phyloP scores from a whole-genome alignment of 2,329 filamentous ascomycete species.

The Fusarium armeniacum region DNA sequence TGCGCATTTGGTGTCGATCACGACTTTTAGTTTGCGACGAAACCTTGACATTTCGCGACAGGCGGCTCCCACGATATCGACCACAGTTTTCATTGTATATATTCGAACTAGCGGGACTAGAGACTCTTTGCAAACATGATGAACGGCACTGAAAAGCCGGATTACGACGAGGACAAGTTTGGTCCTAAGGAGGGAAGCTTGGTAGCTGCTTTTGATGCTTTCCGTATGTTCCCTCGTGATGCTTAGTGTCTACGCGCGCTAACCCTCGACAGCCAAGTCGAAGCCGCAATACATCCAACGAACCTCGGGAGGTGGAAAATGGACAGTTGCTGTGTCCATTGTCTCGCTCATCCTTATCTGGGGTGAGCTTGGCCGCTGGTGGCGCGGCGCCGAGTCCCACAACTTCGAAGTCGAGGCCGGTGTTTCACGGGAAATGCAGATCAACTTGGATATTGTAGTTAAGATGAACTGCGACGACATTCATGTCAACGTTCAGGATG shows the following conservation, averaged over 20 bases:
- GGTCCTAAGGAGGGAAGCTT: constrained; percentile 75
- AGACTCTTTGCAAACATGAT: constrained; percentile 60
- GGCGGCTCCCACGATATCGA: constrained; percentile 1
- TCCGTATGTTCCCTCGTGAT: constrained; percentile 73
- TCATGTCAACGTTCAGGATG: constrained; percentile 98
- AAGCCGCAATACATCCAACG: constrained; percentile 92
- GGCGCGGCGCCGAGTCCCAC: constrained; percentile 85
- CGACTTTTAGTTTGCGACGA: constrained; percentile 37
- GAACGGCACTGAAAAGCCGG: constrained; percentile 81
- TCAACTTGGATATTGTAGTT: constrained; percentile 95
- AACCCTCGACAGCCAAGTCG: constrained; percentile 80
- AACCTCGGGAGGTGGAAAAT: constrained; percentile 90
- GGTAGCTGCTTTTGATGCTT: constrained; percentile 94
- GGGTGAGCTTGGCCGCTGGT: constrained; percentile 86
- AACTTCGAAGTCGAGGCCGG: constrained; percentile 95
- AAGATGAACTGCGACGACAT: constrained; percentile 88
- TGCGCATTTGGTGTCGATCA: constrained; percentile 40
- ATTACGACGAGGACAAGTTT: constrained; percentile 82
- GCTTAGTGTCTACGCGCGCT: constrained; percentile 18
- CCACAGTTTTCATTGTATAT: constrained; percentile 25
- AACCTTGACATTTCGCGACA: constrained; percentile 18
- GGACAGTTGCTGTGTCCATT: constrained; percentile 85
- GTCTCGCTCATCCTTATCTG: constrained; percentile 82
- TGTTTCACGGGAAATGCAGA: constrained; percentile 86
- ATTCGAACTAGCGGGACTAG: constrained; percentile 37